Conservation (phyloP, 106 monocot species). For the Allium cepa region DNA sequence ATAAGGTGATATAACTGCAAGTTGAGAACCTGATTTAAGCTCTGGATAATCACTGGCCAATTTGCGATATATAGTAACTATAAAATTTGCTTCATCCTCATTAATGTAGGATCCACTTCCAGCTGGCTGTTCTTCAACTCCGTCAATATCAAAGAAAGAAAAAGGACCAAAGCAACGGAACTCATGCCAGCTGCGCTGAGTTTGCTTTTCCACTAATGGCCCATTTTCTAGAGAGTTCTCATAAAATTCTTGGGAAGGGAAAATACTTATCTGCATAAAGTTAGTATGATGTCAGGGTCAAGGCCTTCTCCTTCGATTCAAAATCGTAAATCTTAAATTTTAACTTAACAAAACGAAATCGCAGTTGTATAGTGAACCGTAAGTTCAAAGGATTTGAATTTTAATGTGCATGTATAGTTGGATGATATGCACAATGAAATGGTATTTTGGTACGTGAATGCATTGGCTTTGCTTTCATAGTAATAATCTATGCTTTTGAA, state of each 20-base stretch:
- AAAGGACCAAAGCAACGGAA: conserved; percentile 94
- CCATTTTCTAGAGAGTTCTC: conserved; percentile 65
- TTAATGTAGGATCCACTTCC: conserved; percentile 89
- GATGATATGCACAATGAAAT: too few relatives aligned
- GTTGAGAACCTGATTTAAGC: conserved; percentile 55
- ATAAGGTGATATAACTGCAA: conserved; percentile 90
- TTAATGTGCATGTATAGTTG: too few relatives aligned
- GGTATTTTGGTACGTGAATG: too few relatives aligned
- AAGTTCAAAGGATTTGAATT: too few relatives aligned
- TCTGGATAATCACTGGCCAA: conserved; percentile 48
- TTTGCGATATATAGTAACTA: conserved; percentile 59
- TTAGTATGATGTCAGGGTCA: too few relatives aligned
- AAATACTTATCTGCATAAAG: conserved; percentile 67
- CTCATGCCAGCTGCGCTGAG: conserved; percentile 54
- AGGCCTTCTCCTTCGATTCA: too few relatives aligned
- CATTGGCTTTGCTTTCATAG: too few relatives aligned
- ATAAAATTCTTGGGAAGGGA: conserved; percentile 95
- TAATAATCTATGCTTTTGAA: too few relatives aligned
- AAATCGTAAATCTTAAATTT: neutral
- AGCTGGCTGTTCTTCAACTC: conserved; percentile 56
- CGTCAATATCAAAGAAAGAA: conserved; percentile 82
- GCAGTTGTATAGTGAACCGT: neutral
- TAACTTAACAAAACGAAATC: neutral
- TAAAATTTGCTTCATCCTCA: conserved; percentile 77
- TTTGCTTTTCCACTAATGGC: conserved; percentile 47